A percentile compares a stretch with the other conserved stretches of the same genome.
phyloP scores from a whole-genome alignment of 163 green algal genomes.

The Prototheca cutis region DNA sequence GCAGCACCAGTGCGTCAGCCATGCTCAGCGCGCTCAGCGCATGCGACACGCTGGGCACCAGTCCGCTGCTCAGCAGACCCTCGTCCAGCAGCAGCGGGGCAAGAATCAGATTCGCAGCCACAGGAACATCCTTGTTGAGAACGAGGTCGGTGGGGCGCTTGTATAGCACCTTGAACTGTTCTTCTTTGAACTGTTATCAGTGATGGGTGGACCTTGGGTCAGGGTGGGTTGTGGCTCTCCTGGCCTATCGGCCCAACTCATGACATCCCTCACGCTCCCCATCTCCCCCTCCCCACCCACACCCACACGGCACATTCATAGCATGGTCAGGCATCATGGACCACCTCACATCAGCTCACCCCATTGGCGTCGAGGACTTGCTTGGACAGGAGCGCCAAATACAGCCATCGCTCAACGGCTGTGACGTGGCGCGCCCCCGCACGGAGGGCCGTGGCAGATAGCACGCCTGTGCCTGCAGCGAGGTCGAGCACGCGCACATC shows the following conservation, averaged over 20 bases:
- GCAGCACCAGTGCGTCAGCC: conserved; percentile 49
- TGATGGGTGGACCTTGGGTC: no score
- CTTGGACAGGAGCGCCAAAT: conserved; percentile 58
- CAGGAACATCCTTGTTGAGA: conserved; percentile 50
- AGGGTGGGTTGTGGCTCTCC: no score
- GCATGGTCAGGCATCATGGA: no score
- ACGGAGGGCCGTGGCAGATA: conserved; percentile 47
- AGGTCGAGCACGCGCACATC: conserved; percentile 62
- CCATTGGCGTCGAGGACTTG: conserved; percentile 51
- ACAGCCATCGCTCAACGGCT: conserved; percentile 69
- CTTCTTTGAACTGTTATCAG: conserved; percentile 30
- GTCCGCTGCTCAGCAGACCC: conserved; percentile 58
- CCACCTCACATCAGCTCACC: conserved; percentile 15
- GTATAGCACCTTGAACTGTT: conserved; percentile 48
- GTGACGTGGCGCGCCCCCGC: conserved; percentile 73
- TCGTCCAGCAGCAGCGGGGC: conserved; percentile 60
- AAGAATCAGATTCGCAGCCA: conserved; percentile 72
- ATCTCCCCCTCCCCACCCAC: no score
- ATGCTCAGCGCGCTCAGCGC: conserved; percentile 40
- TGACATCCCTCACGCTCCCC: no score
- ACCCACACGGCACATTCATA: no score
- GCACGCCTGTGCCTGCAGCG: conserved; percentile 31
- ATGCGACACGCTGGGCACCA: conserved; percentile 58
- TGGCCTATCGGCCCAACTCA: no score
- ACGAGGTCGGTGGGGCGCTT: conserved; percentile 62